Base-by-base conservation (phyloP, 306 rosid species). In the Chamaecrista fasciculata region DNA sequence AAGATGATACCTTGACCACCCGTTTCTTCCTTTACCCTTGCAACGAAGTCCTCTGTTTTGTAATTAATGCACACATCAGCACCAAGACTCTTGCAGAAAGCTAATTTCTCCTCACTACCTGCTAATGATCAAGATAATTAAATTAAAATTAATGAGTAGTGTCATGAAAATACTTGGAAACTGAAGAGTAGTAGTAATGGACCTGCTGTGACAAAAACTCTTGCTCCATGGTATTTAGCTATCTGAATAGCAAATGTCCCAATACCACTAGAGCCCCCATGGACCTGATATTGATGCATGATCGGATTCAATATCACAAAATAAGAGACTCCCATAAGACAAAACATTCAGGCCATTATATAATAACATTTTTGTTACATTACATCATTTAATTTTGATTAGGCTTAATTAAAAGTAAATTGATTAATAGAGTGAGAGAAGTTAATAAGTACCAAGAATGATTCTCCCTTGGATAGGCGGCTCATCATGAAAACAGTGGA, bases 241-340 rank as follows among this genome's bases (percentile, higher is more conserved):
- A 90, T 88, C 82, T 94, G 98, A 88, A 94, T 90, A 1, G 98
- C 95, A 79, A 94, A 94, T 57, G 97, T 90, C 9, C 98, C 98
- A 15, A 94, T 94, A 72, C 98, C 98, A 69, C 98, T 88, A 15
- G 98, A 94, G 46, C 97, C 98, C 64, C 98, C 98, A 78, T 94
- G 98, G 76, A 94, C 81, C 98, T 94, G 86, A 79, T 67, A 39
- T 69, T 24, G 8, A 62, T 55, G n/a, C n/a, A n/a, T n/a, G n/a
- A n/a, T n/a, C n/a, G 47, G 58, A 65, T 48, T 28, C 53, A 52
- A 63, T 52, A 31, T 62, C 31, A 11, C 8, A 46, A 29, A n/a
- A 47, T 71, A 57, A 52, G 39, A 82, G 53, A 60, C 24, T 20
- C 69, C 39, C 47, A 31, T 26, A 40, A 69, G 49, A 42, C 36